These are phyloP conservation scores for Litchi chinensis DNA, from an alignment of 345 rosid genomes.

Conservation along the genomic window DNA sequence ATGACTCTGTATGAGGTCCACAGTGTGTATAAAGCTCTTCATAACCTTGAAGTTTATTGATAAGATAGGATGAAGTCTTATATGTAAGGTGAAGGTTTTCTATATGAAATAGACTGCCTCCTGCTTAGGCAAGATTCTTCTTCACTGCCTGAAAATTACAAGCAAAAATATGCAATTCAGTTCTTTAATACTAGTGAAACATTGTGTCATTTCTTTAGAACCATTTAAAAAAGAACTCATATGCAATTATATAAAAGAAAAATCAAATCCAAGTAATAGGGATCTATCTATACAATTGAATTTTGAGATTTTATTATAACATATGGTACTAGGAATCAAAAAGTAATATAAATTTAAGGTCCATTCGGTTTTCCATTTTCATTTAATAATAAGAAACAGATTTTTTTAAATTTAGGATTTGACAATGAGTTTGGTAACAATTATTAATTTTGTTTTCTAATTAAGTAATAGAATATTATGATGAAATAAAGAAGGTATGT, in stretches of 20 bases:
- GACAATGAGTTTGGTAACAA: no score
- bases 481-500: no score
- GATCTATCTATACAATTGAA: background rate
- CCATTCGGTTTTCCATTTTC: no score
- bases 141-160: background rate
- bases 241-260: no score
- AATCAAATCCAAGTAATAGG: background rate
- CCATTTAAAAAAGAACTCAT: no score
- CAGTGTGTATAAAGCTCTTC: slow-evolving; percentile 17
- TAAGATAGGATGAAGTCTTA: slow-evolving; percentile 20
- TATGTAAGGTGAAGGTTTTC: slow-evolving; percentile 12
- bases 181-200: no score
- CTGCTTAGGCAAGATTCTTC: slow-evolving; percentile 16
- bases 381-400: no score
- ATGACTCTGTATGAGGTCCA: slow-evolving; percentile 15
- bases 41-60: slow-evolving; percentile 10
- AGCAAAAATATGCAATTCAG: no score
- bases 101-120: slow-evolving; percentile 5
- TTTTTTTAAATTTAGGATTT: no score
- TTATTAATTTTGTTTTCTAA: no score
- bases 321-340: background rate
- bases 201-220: no score
- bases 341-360: background rate
- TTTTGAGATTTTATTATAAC: background rate
- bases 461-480: no score